Base-by-base conservation (phyloP, 2,329 filamentous ascomycete genomes). In the Talaromyces piceae region DNA sequence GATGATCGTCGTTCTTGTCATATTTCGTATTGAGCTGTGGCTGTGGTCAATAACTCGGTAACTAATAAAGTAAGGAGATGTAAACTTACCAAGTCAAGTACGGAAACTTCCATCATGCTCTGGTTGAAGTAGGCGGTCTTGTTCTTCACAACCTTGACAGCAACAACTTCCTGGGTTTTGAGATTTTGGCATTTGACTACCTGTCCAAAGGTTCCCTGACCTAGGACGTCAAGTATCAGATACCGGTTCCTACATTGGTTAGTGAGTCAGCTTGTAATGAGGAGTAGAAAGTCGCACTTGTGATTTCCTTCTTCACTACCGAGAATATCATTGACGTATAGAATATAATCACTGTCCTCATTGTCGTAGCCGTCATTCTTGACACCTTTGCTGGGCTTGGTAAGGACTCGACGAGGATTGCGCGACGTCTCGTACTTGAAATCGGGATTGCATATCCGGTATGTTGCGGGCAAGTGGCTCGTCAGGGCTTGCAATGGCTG, bases 21-120 rank as follows among this genome's bases (percentile, higher is more conserved):
- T 97, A 90, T 67, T 96, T 95, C 58, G 90, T 95, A 68, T 98
- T 98, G 64, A 98, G 81, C 88, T 93, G 61, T 43, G 51, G 9
- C 16, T 16, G n/a, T 20, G 46, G 43, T 51, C 16, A 51, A 31
- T 25, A 9, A 22, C 11, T n/a, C 13, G 22, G 8, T 26, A 16
- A 25, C 31, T 12, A 28, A 18, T 22, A 5, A 13, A 23, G 20
- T 13, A 16, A 9, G 3, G n/a, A 9, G 31, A 27, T 4, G 7
- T 8, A 20, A 28, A 60, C 81, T 52, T 77, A 94, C 89, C 77
- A 98, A 67, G 70, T 98, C 93, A 52, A 98, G 77, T 22, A 98
- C 93, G 1, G 93, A 98, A 27, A 98, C 93, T 67, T 98, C 93
- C 93, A 98, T 98, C 93, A 98, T 98, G 70, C 93, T 97, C 71